A percentile compares a stretch with the other conserved stretches of the same genome.
Conservation (phyloP, 371 early-diverging fungal species). For the Lichtheimia hyalospora region DNA sequence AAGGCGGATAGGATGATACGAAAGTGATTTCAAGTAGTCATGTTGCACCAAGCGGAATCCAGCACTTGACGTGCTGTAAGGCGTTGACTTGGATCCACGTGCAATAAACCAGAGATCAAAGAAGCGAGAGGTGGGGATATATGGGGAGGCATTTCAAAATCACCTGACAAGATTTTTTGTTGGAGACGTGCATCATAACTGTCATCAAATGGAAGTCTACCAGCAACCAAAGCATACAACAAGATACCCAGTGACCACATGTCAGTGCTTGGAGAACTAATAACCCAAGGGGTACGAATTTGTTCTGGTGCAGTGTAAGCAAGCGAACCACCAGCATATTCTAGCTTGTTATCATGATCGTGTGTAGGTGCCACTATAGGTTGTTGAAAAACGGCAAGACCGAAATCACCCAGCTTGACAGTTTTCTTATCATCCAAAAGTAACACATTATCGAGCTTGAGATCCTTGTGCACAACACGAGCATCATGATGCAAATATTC, state of each 20-base stretch:
- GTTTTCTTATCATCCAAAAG: conserved; percentile 34
- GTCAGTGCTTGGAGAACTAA: conserved; percentile 62
- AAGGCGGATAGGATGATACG: no score
- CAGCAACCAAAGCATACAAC: conserved; percentile 71
- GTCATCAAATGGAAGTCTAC: conserved; percentile 77
- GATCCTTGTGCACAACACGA: conserved; percentile 84
- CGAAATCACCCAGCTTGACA: conserved; percentile 92
- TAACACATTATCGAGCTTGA: conserved; percentile 94
- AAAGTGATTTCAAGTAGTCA: neutral
- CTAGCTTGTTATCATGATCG: neutral
- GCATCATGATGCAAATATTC: conserved; percentile 77
- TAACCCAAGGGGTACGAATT: conserved; percentile 34
- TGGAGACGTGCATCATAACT: conserved; percentile 72
- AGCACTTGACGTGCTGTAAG: conserved; percentile 22
- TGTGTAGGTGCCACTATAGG: neutral
- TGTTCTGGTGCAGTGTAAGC: conserved; percentile 85
- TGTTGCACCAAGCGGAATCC: conserved; percentile 32
- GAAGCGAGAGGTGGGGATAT: conserved; percentile 19
- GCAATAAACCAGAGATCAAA: conserved; percentile 26
- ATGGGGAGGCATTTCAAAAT: conserved; percentile 39
- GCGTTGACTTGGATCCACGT: conserved; percentile 22
- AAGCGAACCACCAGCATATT: conserved; percentile 62
- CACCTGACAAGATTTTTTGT: conserved; percentile 58
- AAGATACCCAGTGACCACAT: conserved; percentile 87
- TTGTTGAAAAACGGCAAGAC: conserved; percentile 62